A percentile compares a stretch with the other conserved stretches of the same genome.
phyloP scores from a whole-genome alignment of 768 basidiomycete genomes.

The Tricholoma saponaceum region DNA sequence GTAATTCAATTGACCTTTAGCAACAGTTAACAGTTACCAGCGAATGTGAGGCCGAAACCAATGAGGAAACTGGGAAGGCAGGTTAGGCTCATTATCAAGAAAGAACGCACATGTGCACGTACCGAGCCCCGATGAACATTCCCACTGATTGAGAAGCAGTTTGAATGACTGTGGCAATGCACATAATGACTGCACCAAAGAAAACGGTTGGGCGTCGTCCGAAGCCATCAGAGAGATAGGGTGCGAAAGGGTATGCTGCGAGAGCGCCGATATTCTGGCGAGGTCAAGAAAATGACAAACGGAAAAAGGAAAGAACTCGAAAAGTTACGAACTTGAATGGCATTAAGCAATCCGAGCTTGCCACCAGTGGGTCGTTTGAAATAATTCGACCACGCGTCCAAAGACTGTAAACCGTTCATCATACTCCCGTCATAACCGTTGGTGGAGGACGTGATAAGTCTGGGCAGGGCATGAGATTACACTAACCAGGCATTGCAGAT shows the following conservation, averaged over 20 bases:
- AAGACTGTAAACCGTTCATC: conserved; percentile 77
- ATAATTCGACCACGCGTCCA: conserved; percentile 57
- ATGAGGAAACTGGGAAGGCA: conserved; percentile 49
- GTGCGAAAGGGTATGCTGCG: conserved; percentile 65
- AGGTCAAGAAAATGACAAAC: background rate
- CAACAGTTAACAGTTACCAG: conserved; percentile 32
- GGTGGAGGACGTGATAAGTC: conserved; percentile 72
- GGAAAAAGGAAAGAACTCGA: background rate
- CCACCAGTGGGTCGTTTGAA: conserved; percentile 57
- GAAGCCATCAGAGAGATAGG: conserved; percentile 67
- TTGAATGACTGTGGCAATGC: conserved; percentile 62
- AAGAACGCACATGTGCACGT: conserved; percentile 10
- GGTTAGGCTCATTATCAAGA: background rate
- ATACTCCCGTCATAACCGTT: conserved; percentile 76
- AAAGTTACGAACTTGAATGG: conserved; percentile 55
- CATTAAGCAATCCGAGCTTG: conserved; percentile 65
- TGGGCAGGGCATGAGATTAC: conserved; percentile 15
- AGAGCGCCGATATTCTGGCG: conserved; percentile 64
- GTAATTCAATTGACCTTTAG: conserved; percentile 7
- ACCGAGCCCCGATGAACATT: conserved; percentile 82
- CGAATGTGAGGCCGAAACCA: conserved; percentile 74
- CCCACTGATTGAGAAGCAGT: conserved; percentile 66
- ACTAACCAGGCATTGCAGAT: background rate
- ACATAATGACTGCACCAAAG: conserved; percentile 70
- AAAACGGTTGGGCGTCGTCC: conserved; percentile 66